These are phyloP conservation scores for Schizochytrium sp. DNA, from an alignment of 108 stramenopile species.

Conservation along the genomic window DNA sequence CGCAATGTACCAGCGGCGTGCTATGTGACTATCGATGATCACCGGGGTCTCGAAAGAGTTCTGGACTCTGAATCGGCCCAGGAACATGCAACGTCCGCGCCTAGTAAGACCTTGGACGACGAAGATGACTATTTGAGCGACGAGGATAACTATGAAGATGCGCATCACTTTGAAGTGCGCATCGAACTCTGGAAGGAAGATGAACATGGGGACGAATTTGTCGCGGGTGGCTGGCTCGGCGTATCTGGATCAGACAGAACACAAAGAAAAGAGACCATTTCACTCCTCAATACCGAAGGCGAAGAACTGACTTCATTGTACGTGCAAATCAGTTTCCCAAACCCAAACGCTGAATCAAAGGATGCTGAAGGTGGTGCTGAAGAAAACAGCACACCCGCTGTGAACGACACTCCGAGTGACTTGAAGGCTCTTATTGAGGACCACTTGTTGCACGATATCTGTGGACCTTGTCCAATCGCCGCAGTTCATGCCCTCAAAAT, in stretches of 20 bases:
- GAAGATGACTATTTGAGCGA: too few species aligned
- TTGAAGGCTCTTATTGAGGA: not conserved
- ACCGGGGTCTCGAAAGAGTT: too few species aligned
- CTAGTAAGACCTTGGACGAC: too few species aligned
- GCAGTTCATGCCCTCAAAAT: not conserved
- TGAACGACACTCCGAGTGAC: not conserved
- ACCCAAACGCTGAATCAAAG: not conserved
- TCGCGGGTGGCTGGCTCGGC: not conserved
- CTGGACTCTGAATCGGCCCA: not conserved
- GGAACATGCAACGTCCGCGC: not conserved
- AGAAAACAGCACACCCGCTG: too few species aligned
- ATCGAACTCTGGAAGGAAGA: not conserved
- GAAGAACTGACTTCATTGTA: not conserved
- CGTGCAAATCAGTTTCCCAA: not conserved
- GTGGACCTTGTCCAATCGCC: not conserved
- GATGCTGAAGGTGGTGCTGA: too few species aligned
- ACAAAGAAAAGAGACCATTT: not conserved
- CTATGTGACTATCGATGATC: too few species aligned
- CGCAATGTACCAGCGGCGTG: too few species aligned
- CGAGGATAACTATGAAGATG: too few species aligned
- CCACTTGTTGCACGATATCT: not conserved
- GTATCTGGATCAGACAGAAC: not conserved
- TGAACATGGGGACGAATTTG: not conserved
- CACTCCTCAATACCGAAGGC: not conserved
- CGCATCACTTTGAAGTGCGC: not conserved